A percentile compares a stretch with the other conserved stretches of the same genome.
Conservation (phyloP, 768 basidiomycete species). For the Kwoniella heveanensis region DNA sequence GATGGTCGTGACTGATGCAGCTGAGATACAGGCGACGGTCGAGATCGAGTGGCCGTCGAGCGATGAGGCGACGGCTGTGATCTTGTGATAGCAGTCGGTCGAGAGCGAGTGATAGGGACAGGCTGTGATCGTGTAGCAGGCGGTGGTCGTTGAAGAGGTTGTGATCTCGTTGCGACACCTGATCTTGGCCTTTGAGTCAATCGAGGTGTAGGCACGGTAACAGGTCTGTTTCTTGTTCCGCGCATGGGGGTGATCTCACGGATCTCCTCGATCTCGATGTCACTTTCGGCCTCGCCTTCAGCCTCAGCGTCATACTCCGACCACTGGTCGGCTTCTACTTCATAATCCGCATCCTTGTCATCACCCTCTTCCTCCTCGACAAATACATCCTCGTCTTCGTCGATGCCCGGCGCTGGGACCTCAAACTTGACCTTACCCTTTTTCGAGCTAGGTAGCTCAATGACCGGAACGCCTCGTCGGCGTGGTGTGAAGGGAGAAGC, state of each 20-base stretch:
- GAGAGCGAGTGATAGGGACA: neutral
- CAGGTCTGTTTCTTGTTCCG: neutral
- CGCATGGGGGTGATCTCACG: neutral
- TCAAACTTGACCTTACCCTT: neutral
- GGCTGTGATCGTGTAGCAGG: neutral
- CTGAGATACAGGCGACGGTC: neutral
- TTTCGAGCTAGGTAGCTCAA: slow-evolving; percentile 8
- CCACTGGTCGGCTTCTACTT: slow-evolving; percentile 12
- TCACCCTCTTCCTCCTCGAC: neutral
- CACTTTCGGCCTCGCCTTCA: neutral
- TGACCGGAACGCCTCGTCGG: neutral
- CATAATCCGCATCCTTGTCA: neutral
- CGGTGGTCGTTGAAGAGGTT: neutral
- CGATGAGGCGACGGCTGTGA: neutral
- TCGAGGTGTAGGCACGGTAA: neutral
- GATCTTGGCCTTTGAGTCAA: neutral
- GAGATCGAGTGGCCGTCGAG: neutral
- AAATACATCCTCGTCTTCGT: slow-evolving; percentile 3
- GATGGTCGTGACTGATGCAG: neutral
- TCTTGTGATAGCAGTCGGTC: neutral
- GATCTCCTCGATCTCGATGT: slow-evolving; percentile 6
- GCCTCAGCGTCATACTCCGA: neutral
- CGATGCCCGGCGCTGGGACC: neutral
- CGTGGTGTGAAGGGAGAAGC: slow-evolving; percentile 1
- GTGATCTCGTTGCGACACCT: neutral